phyloP scores from a whole-genome alignment of 2,329 filamentous ascomycete species.

The Epichloe sylvatica region DNA sequence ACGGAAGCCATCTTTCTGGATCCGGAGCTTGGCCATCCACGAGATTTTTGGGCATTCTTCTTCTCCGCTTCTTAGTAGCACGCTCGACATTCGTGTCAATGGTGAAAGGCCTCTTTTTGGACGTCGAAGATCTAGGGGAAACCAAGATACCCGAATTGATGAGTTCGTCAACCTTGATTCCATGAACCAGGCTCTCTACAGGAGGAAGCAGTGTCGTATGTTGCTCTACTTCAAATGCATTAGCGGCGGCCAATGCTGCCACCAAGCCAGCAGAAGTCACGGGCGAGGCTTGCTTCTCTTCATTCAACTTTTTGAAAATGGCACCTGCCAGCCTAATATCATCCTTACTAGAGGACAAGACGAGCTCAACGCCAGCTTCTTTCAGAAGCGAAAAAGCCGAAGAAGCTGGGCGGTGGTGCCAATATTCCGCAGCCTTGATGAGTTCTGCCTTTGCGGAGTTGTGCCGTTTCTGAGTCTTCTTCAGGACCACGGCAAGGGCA shows the following conservation, averaged over 20 bases:
- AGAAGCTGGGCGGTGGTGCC: slow-evolving; percentile 45
- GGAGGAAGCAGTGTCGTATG: slow-evolving; percentile 45
- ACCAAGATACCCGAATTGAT: slow-evolving; percentile 50
- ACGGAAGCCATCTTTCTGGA: slow-evolving; percentile 82
- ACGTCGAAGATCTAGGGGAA: slow-evolving; percentile 19
- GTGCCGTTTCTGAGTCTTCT: slow-evolving; percentile 61
- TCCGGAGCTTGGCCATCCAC: slow-evolving; percentile 70
- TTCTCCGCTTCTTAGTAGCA: slow-evolving; percentile 41
- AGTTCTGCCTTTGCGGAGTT: slow-evolving; percentile 59
- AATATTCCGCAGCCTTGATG: slow-evolving; percentile 66
- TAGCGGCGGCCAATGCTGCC: slow-evolving; percentile 57
- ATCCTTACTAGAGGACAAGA: slow-evolving; percentile 56
- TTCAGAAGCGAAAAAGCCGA: slow-evolving; percentile 52
- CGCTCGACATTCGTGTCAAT: slow-evolving; percentile 24
- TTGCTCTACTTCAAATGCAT: slow-evolving; percentile 40
- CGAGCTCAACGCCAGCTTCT: slow-evolving; percentile 69
- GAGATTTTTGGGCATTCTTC: slow-evolving; percentile 57
- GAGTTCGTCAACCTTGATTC: slow-evolving; percentile 47
- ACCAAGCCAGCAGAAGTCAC: slow-evolving; percentile 71
- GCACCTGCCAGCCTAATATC: slow-evolving; percentile 59
- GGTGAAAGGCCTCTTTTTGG: slow-evolving; percentile 36
- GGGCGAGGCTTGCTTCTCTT: slow-evolving; percentile 50
- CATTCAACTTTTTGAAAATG: slow-evolving; percentile 63
- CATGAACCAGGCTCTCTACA: slow-evolving; percentile 45
- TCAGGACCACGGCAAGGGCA: slow-evolving; percentile 65